Evolutionary conservation across 805 yeast genomes (phyloP), one percentile per base, ranked within the genome.

Genomic region (Monosporozyma aerobia): DNA sequence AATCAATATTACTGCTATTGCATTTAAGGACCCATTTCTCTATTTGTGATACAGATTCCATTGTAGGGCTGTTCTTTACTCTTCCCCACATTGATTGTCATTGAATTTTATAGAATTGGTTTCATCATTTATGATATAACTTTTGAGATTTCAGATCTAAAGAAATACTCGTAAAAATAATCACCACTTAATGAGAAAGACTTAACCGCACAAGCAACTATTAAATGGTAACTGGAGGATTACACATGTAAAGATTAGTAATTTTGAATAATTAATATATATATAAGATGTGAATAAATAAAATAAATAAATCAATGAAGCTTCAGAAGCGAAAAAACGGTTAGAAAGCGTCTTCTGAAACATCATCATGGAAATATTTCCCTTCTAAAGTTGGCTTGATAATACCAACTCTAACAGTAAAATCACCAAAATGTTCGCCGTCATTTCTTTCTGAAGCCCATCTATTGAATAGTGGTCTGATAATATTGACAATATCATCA

Each of bases 391-490:
- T 90, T 56, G 90, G 94, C 63, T 82, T 83, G 65, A 92, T 89
- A 54, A 88, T 79, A n/a, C 95, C 96, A 48, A 75, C 78, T 73
- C 98, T 82, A 58, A 92, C 78, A 58, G 86, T 80, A 76, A 87
- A 92, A 68, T 92, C 98, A 65, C 98, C 98, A 63, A 92, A 92
- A 52, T 88, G 97, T 70, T 92, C 98, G 53, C 89, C 92, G 9
- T 90, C 95, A 45, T 78, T 68, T 73, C 98, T 83, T 71, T 92
- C 97, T 61, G 86, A 73, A 44, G 96, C 85, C 97, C 97, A 92
- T 71, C 87, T 82, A 77, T 89, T 87, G 75, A 92, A 90, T 73
- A 92, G 72, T 32, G 97, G 96, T 67, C 80, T 83, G 69, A 92
- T 76, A 49, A 80, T 83, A 33, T 70, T 79, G 59, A 92, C 71